A percentile compares a stretch with the other conserved stretches of the same genome.
Evolutionary conservation across 192 early-diverging fungal species (phyloP).

Genomic region (Diversispora epigaea): DNA sequence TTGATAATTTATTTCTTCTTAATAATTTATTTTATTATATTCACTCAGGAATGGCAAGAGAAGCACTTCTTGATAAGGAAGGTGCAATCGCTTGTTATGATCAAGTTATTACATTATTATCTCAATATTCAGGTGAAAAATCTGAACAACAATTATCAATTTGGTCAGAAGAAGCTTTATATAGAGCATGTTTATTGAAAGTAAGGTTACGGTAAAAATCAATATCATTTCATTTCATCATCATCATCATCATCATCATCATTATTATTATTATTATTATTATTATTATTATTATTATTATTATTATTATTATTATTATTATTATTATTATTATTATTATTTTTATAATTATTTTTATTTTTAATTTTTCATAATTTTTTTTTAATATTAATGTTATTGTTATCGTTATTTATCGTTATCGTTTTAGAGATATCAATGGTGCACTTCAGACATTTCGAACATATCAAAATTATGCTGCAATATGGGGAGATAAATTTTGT

Average conservation of each 20-base stretch:
- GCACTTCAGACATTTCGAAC: conserved; percentile 36
- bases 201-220: conserved; percentile 41
- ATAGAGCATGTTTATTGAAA: conserved; percentile 58
- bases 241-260: background rate
- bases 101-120: conserved; percentile 41
- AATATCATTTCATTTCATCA: background rate
- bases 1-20: conserved; percentile 11
- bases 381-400: conserved; percentile 4
- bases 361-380: background rate
- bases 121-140: conserved; percentile 42
- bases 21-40: background rate
- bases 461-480: conserved; percentile 44
- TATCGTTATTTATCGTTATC: conserved; percentile 2
- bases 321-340: conserved; percentile 2
- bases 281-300: conserved; percentile 4
- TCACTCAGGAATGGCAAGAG: conserved; percentile 49
- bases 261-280: background rate
- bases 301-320: background rate
- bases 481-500: conserved; percentile 44
- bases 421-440: conserved; percentile 3
- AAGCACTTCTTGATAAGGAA: conserved; percentile 44
- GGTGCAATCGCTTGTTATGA: conserved; percentile 56
- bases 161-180: conserved; percentile 72
- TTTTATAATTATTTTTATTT: conserved; percentile 10
- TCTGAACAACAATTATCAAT: conserved; percentile 59